Conservation (phyloP, 306 rosid species). For the Dalbergia cultrata region DNA sequence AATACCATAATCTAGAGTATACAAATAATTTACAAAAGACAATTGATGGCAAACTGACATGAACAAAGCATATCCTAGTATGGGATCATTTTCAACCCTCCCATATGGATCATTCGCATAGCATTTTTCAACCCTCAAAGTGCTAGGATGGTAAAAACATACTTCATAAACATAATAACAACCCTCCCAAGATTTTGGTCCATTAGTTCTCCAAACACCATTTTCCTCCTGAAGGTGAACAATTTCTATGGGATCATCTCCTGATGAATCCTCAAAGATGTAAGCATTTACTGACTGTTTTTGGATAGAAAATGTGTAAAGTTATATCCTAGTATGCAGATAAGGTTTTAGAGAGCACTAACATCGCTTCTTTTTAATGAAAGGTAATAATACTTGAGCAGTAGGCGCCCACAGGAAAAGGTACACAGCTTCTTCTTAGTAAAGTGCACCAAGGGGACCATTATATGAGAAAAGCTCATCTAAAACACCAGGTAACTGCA, state of each 20-base stretch:
- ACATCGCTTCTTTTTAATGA: not conserved
- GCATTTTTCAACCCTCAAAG: constrained; percentile 78
- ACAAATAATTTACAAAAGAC: constrained; percentile 48
- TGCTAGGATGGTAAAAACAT: constrained; percentile 84
- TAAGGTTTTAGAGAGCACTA: constrained; percentile 9
- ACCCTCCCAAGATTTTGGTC: constrained; percentile 86
- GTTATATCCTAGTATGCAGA: constrained; percentile 18
- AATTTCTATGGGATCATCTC: constrained; percentile 69
- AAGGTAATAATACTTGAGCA: constrained; percentile 73
- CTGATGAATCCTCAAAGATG: constrained; percentile 70
- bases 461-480: constrained; percentile 85
- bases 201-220: constrained; percentile 87
- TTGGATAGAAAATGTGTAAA: constrained; percentile 12
- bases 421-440: constrained; percentile 70
- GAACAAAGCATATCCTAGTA: constrained; percentile 61
- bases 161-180: constrained; percentile 93
- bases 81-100: no score
- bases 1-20: constrained; percentile 42
- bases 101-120: constrained; percentile 89
- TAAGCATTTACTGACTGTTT: constrained; percentile 71
- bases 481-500: constrained; percentile 92
- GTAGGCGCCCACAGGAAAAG: constrained; percentile 97
- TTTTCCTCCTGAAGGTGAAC: constrained; percentile 82
- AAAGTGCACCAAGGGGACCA: constrained; percentile 90
- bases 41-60: constrained; percentile 47